These are phyloP conservation scores for Aciculosporium take DNA, from an alignment of 2,329 filamentous ascomycete genomes.

Conservation along the genomic window DNA sequence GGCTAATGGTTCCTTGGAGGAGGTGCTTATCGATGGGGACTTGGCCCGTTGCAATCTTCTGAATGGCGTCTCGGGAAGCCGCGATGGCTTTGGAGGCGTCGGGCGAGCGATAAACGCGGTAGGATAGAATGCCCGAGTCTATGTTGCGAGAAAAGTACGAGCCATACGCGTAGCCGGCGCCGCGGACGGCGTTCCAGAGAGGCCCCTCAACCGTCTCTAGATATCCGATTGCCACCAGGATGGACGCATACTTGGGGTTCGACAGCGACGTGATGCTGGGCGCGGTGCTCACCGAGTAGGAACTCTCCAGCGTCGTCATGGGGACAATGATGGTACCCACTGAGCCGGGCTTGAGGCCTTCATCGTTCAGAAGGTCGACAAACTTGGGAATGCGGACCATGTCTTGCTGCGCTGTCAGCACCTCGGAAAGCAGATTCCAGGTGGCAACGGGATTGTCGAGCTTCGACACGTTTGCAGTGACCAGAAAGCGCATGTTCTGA, in stretches of 20 bases:
- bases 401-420: constrained; percentile 25
- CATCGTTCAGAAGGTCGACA: constrained; percentile 55
- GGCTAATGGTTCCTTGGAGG: constrained; percentile 80
- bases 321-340: constrained; percentile 67
- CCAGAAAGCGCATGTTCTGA: constrained; percentile 72
- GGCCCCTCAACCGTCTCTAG: constrained; percentile 89
- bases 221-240: constrained; percentile 80
- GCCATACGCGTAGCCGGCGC: constrained; percentile 86
- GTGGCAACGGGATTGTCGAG: constrained; percentile 61
- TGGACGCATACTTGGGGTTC: constrained; percentile 65
- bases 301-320: constrained; percentile 85
- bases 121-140: constrained; percentile 67
- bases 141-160: constrained; percentile 64
- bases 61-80: constrained; percentile 60
- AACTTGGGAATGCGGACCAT: constrained; percentile 59
- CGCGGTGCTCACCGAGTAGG: constrained; percentile 65
- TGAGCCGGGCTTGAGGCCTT: constrained; percentile 61
- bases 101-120: constrained; percentile 79
- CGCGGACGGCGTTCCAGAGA: constrained; percentile 84
- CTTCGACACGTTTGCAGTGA: constrained; percentile 65
- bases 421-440: constrained; percentile 46
- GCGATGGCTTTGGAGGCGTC: constrained; percentile 76
- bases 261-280: constrained; percentile 61
- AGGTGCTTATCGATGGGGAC: constrained; percentile 64
- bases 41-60: constrained; percentile 57